Evolutionary conservation across 805 yeast species (phyloP).

Genomic region (Saccharomyces eubayanus): DNA sequence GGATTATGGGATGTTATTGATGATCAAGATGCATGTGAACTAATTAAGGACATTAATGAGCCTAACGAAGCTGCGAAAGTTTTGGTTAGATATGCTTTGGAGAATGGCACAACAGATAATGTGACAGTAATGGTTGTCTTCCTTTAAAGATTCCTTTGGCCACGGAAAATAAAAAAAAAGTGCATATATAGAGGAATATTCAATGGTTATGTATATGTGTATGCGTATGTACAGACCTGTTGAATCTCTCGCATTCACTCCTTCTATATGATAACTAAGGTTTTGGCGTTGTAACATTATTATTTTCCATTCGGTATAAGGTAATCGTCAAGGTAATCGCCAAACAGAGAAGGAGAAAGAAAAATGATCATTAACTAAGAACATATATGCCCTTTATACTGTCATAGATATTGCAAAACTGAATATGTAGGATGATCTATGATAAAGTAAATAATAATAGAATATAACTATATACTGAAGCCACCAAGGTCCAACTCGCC

Average conservation of each 20-base stretch:
- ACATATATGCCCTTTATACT: background rate
- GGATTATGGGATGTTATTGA: constrained; percentile 93
- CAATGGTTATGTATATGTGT: constrained; percentile 1
- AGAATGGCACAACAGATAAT: constrained; percentile 78
- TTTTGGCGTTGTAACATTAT: background rate
- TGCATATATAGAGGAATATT: background rate
- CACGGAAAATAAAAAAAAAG: background rate
- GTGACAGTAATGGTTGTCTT: constrained; percentile 84
- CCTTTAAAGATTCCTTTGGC: constrained; percentile 12
- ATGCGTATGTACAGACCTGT: constrained; percentile 1
- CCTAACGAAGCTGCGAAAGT: constrained; percentile 60
- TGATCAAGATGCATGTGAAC: constrained; percentile 75
- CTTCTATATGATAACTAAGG: background rate
- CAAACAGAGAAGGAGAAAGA: too few species aligned
- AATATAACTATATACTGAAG: constrained; percentile 16
- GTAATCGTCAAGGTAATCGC: background rate
- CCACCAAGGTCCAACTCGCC: constrained; percentile 24
- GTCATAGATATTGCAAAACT: background rate
- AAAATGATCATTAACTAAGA: background rate
- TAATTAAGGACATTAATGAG: constrained; percentile 46
- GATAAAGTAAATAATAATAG: background rate
- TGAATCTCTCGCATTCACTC: background rate
- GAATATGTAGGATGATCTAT: background rate
- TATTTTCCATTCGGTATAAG: background rate
- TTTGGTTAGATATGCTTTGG: constrained; percentile 66